These are phyloP conservation scores for Umbelopsis isabellina DNA, from an alignment of 192 early-diverging fungal species.

Conservation along the genomic window DNA sequence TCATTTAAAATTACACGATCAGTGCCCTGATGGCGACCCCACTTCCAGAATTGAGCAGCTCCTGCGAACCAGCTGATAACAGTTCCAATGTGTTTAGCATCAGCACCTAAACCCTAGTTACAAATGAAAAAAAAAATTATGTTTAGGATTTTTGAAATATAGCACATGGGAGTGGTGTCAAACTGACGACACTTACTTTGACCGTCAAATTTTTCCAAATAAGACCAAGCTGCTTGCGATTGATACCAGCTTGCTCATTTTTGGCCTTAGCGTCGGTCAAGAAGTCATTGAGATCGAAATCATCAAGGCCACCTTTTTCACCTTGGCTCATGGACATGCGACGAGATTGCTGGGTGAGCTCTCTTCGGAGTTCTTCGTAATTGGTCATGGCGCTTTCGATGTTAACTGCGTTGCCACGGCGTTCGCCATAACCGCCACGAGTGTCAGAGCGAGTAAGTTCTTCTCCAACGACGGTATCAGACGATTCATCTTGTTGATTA, in stretches of 20 bases:
- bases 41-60: conserved; percentile 26
- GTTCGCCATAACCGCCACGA: conserved; percentile 36
- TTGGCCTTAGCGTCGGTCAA: conserved; percentile 18
- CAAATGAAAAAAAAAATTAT: not conserved
- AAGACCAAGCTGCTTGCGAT: conserved; percentile 47
- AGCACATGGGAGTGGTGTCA: not conserved
- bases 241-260: conserved; percentile 41
- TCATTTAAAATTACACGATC: conserved; percentile 59
- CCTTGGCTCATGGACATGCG: conserved; percentile 24
- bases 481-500: not conserved
- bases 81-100: conserved; percentile 40
- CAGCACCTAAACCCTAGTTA: conserved; percentile 37
- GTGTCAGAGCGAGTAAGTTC: conserved; percentile 8
- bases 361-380: conserved; percentile 33
- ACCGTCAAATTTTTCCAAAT: conserved; percentile 50
- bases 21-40: conserved; percentile 28
- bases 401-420: conserved; percentile 38
- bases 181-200: not conserved
- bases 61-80: conserved; percentile 22
- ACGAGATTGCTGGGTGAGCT: conserved; percentile 35
- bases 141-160: conserved; percentile 24
- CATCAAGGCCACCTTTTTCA: conserved; percentile 23
- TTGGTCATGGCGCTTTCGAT: conserved; percentile 30
- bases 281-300: conserved; percentile 24
- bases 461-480: not conserved